Conservation (phyloP, 2,329 filamentous ascomycete species). For the Periglandula ipomoeae region DNA sequence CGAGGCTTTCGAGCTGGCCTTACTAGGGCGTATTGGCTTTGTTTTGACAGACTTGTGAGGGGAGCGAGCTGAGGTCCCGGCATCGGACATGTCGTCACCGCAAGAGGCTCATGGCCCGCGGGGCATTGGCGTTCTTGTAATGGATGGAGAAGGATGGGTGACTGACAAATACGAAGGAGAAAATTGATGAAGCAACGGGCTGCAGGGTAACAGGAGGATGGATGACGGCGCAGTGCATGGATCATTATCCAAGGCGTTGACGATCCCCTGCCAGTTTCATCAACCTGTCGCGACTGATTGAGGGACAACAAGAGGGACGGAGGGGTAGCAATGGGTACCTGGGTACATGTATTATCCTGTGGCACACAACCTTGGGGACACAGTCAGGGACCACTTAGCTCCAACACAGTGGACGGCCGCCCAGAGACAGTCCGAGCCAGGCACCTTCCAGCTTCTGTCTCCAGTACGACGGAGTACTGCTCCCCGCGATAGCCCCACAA, state of each 20-base stretch:
- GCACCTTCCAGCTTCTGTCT: no score
- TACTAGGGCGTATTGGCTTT: slow-evolving; percentile 21
- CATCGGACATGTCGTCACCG: slow-evolving; percentile 34
- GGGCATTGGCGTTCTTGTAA: background rate
- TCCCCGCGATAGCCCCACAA: no score
- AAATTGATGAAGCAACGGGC: no score
- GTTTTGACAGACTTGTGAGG: slow-evolving; percentile 17
- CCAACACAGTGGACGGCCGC: no score
- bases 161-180: background rate
- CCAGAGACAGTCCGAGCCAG: no score
- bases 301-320: background rate
- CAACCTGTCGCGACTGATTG: background rate
- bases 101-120: slow-evolving; percentile 21
- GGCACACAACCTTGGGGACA: no score
- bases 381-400: no score
- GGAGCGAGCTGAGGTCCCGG: slow-evolving; percentile 19
- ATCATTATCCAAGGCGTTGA: background rate
- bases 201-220: background rate
- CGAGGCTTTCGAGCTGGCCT: slow-evolving; percentile 5
- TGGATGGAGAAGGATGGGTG: background rate
- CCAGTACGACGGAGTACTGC: no score
- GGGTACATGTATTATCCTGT: no score
- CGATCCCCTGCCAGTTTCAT: background rate
- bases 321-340: background rate
- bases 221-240: background rate